These are phyloP conservation scores for Candida sonorensis DNA, from an alignment of 805 yeast genomes.

Conservation along the genomic window DNA sequence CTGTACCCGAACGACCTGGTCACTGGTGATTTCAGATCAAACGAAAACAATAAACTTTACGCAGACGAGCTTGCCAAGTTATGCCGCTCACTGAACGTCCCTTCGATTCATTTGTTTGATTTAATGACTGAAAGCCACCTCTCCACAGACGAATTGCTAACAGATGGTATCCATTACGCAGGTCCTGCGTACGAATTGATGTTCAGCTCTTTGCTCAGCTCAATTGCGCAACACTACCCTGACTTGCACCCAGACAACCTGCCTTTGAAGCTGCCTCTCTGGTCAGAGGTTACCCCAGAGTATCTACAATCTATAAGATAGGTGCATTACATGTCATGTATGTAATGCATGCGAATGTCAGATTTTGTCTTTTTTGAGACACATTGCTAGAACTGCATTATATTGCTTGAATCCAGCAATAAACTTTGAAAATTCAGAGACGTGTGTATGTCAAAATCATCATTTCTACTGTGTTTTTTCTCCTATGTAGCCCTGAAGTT, in stretches of 20 bases:
- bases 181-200: constrained; percentile 31
- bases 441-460: too few species aligned
- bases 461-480: too few species aligned
- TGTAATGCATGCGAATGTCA: too few species aligned
- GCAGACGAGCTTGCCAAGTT: constrained; percentile 41
- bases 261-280: constrained; percentile 16
- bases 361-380: too few species aligned
- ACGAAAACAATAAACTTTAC: constrained; percentile 40
- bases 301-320: constrained; percentile 4
- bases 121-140: constrained; percentile 25
- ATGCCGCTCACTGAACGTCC: constrained; percentile 40
- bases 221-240: constrained; percentile 30
- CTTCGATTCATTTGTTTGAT: constrained; percentile 51
- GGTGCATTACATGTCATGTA: too few species aligned
- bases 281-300: constrained; percentile 12
- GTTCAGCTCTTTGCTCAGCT: constrained; percentile 24
- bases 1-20: constrained; percentile 28
- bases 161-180: constrained; percentile 39
- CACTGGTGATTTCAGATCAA: constrained; percentile 38
- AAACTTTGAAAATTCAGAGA: too few species aligned
- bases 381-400: too few species aligned
- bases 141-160: constrained; percentile 20
- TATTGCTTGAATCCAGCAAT: too few species aligned
- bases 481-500: too few species aligned
- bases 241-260: constrained; percentile 14